Evolutionary conservation across 1,139 yeast genomes (phyloP), one percentile per base, ranked within the genome.

Genomic region (Nakaseomyces delphensis): DNA sequence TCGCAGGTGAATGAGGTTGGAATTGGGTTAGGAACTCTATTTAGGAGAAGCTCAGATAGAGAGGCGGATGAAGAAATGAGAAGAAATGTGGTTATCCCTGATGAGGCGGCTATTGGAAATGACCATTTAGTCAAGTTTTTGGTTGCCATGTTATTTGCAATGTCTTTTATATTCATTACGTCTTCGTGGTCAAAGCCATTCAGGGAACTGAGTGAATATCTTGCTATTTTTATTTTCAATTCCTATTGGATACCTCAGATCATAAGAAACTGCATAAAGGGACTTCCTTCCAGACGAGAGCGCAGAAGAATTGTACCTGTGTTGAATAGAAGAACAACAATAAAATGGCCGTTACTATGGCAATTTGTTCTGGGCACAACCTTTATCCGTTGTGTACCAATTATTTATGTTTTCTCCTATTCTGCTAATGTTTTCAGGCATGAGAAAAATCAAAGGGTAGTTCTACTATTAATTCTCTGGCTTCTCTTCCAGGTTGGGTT

Each of bases 181-280:
- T 70, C 86, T 1, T 63, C 75, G 29, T 85, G 94, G 94, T 77
- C 91, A 29, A 67, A 68, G 24, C 63, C 62, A 11, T 64, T 75
- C 37, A 68, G 96, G 43, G 62, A 62, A 18, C 53, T 68, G 2
- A 76, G 79, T 56, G 95, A 86, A 57, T 77, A 74, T 46, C 43
- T 71, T 1, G 65, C 74, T 0, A 58, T 81, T 4, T 48, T 78
- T 2, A 44, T 70, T 1, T 56, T 81, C 25, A 83, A 79, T 58
- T 83, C 95, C 0, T 78, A 76, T 52, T 89, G 96, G 96, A 52
- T 83, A n/a, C 96, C 96, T 0, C 98, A 89, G 60, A 81, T 86
- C 40, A 76, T 79, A 48, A 70, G 96, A 53, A 85, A 86, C 56
- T 79, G 83, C 4, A 63, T 83, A 16, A 60, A 60, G 38, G 63